Evolutionary conservation across 139 green algal species (phyloP), one percentile per base, ranked within the genome.

Genomic region (Spirogloea muscicola): DNA sequence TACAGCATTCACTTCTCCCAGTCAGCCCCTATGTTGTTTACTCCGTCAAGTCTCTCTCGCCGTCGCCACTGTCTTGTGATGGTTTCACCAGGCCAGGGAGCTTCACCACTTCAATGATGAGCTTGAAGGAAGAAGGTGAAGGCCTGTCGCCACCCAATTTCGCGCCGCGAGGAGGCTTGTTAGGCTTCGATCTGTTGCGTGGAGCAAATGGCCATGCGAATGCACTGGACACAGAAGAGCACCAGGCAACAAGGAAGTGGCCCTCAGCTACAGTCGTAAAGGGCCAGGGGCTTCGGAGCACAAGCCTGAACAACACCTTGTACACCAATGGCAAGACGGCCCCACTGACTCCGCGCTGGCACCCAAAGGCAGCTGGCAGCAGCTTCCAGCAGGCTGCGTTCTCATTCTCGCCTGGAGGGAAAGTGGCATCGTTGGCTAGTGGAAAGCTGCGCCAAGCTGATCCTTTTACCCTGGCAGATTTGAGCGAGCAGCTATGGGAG

Each of bases 401-500:
- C 3, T 67, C 44, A 61, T 72, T 27, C 66, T 72, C 49, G 31
- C 0, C 18, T 18, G 41, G 58, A 38, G 55, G 38, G n/a, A 18
- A 29, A 40, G 5, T 25, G 49, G 49, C 37, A 72, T 39, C 37
- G 58, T 21, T 38, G 55, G 62, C 5, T 21, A 3, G 48, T 31
- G 2, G 33, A 49, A n/a, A n/a, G 27, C 29, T 72, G 38, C 52
- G 31, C 31, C 37, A 62, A 33, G 52, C 37, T 39, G 52, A 33
- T 21, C 31, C 52, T 18, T 36, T 76, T 29, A 34, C 40, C 18
- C 34, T 76, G 55, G 67, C 49, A 0, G 67, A 78, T 13, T 37
- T 78, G 60, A 31, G 37, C 37, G 59, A 44, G 0, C 59, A 42
- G 62, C n/a, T 38, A 38, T 78, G 69, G 69, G n/a, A 9, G 29